Evolutionary conservation across 2,329 filamentous ascomycete species (phyloP), one percentile per base, ranked within the genome.

Genomic region (Apiospora malaysiana): DNA sequence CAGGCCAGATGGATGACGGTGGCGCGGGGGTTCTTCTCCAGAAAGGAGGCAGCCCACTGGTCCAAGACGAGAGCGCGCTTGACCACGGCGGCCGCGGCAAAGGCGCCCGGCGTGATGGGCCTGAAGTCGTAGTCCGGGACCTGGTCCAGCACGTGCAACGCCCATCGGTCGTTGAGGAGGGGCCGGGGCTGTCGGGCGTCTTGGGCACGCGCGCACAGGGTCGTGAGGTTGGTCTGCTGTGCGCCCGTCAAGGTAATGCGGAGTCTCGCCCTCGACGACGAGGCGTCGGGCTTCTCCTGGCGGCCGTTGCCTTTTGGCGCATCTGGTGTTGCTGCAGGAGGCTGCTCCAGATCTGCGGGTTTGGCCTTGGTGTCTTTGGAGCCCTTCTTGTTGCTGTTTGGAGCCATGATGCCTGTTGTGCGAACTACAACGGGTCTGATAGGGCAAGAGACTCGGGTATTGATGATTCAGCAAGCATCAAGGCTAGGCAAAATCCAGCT

Each of bases 1-100:
- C 68, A 69, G 68, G 68, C 68, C 23, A 69, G 51, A 43, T 69
- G 68, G 23, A 69, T n/a, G 32, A 69, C 68, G 49, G 51, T 69
- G 27, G 68, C 68, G 40, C 68, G 49, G 10, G 68, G 68, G 51
- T 69, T 46, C 9, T 25, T 23, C 51, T 27, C 68, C 40, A 69
- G n/a, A 16, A 69, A 69, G 46, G 27, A 25, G 4, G 46, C 67
- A 21, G 45, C 27, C 45, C 46, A 68, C 4, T 27, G 18, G 46
- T 68, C 67, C 18, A 68, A 46, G 6, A 51, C 27, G 18, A 46
- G 67, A 32, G 25, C 27, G 18, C 67, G 67, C 5, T 32, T 68
- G 16, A 49, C 45, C 5, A 68, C 45, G 23, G 47, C 45, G 27
- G 45, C 10, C 18, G 16, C 32, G 32, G 67, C 37, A 10, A 49